A percentile compares a stretch with the other conserved stretches of the same genome.
Conservation (phyloP, 176 grass and related monocot species). For the Avena insularis region DNA sequence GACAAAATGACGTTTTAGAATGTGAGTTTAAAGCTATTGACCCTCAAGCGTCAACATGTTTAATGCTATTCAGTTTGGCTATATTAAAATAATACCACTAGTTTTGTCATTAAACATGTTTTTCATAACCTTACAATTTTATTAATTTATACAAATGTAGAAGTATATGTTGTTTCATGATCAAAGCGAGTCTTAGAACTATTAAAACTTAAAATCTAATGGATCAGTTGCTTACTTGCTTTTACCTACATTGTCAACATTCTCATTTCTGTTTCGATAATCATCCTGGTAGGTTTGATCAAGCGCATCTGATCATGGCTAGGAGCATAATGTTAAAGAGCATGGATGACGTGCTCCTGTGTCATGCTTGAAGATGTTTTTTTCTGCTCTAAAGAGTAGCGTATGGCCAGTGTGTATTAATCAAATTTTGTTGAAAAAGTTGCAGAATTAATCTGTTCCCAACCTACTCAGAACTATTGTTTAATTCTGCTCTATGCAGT, state of each 20-base stretch:
- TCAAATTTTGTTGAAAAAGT: constrained; percentile 24
- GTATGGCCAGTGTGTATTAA: neutral
- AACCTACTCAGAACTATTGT: neutral
- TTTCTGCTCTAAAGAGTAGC: constrained; percentile 16
- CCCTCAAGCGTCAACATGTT: neutral
- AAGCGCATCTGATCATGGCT: constrained; percentile 81
- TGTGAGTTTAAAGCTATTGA: neutral
- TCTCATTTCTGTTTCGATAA: constrained; percentile 49
- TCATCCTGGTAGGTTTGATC: constrained; percentile 64
- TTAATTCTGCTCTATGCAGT: constrained; percentile 7
- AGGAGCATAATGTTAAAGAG: constrained; percentile 46
- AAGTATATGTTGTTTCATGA: neutral
- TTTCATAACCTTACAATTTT: neutral
- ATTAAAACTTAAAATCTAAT: neutral
- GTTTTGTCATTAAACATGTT: neutral
- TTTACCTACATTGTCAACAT: neutral
- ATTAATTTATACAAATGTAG: neutral
- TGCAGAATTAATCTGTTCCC: neutral
- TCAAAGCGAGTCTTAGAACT: neutral
- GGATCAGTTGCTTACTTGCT: neutral
- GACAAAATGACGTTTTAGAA: neutral
- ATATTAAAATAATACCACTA: neutral
- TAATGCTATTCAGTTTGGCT: neutral
- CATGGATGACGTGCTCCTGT: constrained; percentile 36
- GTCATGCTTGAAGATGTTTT: constrained; percentile 35